Base-by-base conservation (phyloP, 1,284 basidiomycete species). In the Dichomitus squalens region DNA sequence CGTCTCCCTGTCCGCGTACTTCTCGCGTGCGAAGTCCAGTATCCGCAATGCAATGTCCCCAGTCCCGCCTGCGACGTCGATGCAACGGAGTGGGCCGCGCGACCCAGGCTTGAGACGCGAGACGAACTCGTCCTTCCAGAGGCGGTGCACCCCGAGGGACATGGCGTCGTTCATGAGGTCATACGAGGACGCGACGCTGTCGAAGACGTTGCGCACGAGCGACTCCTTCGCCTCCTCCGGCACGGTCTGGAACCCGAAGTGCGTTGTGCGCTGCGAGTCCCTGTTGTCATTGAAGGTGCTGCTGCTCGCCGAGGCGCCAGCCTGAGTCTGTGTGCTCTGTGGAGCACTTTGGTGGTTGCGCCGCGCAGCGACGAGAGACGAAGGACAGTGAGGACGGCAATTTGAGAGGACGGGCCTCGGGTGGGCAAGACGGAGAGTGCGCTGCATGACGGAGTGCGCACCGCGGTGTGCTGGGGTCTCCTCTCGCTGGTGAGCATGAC, bases 81-180 rank as follows among this genome's bases (percentile, higher is more conserved):
- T 88, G 72, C 95, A 97, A 63, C 83, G 85, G 70, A 85, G 69
- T 0, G 88, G 82, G 0, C 88, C 88, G 48, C 80, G 84, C 56
- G 82, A 80, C 23, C 91, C 91, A 0, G 96, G 96, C 65, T 90
- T 85, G 59, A 99, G 78, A 4, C 81, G 78, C 7, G 86, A 82
- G 39, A 99, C 91, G 72, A 94, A 95, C 41, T 88, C 84, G 74
- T 98, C 95, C 76, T 99, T 99, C 97, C 97, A 99, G 27, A 99
- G 77, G 44, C 97, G 84, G 72, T 99, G 97, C 25, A 99, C 90
- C 33, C 97, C 97, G 58, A 98, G 77, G 5, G 96, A 99, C 79
- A 96, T 94, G 25, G 95, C 94, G 72, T 99, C 97, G 80, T 99
- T 99, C 96, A 99, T 98, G 40, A 98, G 74, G 75, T 99, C 96